A percentile compares a stretch with the other conserved stretches of the same genome.
phyloP scores from a whole-genome alignment of 352 stramenopile genomes.

The Stephanocyclus meneghinianus region DNA sequence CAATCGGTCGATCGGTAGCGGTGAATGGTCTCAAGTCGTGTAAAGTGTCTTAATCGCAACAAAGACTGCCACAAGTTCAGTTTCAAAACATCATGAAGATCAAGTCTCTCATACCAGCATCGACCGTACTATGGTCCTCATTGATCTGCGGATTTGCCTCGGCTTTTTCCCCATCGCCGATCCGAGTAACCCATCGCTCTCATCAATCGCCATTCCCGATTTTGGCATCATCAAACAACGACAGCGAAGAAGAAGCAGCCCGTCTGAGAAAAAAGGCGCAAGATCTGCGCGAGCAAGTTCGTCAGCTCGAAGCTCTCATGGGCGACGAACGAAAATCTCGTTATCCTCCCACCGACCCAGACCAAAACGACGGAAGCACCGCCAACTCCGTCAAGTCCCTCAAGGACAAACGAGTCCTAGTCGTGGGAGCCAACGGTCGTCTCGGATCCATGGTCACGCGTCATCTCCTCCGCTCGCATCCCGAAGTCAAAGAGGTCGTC shows the following conservation, averaged over 20 bases:
- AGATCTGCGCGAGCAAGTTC: slow-evolving; percentile 66
- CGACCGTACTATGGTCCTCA: too few species aligned
- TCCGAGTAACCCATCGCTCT: neutral
- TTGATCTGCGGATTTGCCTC: neutral
- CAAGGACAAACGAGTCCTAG: slow-evolving; percentile 63
- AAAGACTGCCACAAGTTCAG: too few species aligned
- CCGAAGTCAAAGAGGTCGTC: slow-evolving; percentile 65
- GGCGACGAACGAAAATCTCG: slow-evolving; percentile 11
- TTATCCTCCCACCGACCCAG: slow-evolving; percentile 4
- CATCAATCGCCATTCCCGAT: neutral
- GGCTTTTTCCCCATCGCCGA: neutral
- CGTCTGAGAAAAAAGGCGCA: slow-evolving; percentile 53
- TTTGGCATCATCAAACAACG: slow-evolving; percentile 1
- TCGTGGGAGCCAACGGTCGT: slow-evolving; percentile 74
- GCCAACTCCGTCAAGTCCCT: slow-evolving; percentile 42
- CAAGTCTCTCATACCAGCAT: too few species aligned
- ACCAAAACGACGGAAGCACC: neutral
- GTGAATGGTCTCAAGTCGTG: too few species aligned
- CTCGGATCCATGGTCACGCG: slow-evolving; percentile 75
- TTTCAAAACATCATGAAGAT: too few species aligned
- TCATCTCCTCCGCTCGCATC: slow-evolving; percentile 62
- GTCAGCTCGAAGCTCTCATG: slow-evolving; percentile 60
- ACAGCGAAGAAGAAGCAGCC: slow-evolving; percentile 42
- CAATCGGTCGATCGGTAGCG: too few species aligned
- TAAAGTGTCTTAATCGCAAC: too few species aligned